phyloP scores from a whole-genome alignment of 257 asterid species.

The Gentiana straminea region DNA sequence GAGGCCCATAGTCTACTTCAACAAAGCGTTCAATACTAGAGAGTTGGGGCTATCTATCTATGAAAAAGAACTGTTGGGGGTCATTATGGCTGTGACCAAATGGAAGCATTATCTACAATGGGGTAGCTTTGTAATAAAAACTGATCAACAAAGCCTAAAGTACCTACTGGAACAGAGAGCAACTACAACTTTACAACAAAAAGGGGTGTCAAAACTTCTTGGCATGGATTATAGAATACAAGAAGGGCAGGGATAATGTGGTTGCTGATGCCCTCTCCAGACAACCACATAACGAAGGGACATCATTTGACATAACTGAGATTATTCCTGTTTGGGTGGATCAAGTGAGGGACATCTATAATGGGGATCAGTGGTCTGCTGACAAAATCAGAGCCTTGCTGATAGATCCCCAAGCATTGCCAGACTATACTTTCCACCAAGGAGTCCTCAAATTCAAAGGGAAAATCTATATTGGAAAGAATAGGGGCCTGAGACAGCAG shows the following conservation, averaged over 20 bases:
- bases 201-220: too few relatives aligned
- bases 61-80: too few relatives aligned
- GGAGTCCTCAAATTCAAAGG: not conserved
- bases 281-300: not conserved
- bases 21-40: not conserved
- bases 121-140: not conserved
- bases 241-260: not conserved
- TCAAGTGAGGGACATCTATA: not conserved
- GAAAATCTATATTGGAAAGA: not conserved
- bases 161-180: too few relatives aligned
- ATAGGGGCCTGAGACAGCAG: not conserved
- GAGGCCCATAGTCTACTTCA: not conserved
- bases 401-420: not conserved
- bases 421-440: not conserved
- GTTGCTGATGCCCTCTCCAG: too few relatives aligned
- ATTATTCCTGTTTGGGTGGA: not conserved
- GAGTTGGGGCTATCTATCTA: not conserved
- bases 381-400: not conserved
- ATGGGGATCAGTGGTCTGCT: not conserved
- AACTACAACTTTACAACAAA: too few relatives aligned
- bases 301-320: not conserved
- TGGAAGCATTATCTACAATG: not conserved
- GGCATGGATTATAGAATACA: slow-evolving; percentile 1
- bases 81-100: too few relatives aligned
- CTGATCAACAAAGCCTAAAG: not conserved